Percentiles rank a stretch among this genome's conserved stretches.
Conservation (phyloP, 441 rosid genomes). For the Arabidopsis hybrid region DNA sequence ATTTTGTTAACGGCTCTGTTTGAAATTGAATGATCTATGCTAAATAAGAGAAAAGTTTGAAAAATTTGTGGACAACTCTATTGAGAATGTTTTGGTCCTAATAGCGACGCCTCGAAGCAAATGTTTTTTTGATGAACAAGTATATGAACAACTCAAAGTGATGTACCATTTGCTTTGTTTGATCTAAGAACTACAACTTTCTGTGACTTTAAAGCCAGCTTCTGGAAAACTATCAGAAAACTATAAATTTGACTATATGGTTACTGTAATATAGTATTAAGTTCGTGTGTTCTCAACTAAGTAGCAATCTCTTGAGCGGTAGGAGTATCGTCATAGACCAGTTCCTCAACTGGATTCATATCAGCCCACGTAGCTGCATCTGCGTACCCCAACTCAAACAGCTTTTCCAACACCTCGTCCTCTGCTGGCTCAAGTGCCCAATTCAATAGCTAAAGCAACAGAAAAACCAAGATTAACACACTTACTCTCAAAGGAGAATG, state of each 20-base stretch:
- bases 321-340: slow-evolving; percentile 46
- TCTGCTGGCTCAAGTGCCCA: slow-evolving; percentile 97
- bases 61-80: slow-evolving; percentile 2
- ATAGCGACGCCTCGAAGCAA: neutral
- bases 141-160: neutral
- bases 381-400: slow-evolving; percentile 77
- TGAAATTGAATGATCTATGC: slow-evolving; percentile 4
- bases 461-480: slow-evolving; percentile 22
- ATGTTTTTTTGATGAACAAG: neutral
- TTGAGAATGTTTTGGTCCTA: neutral
- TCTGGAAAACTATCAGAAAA: slow-evolving; percentile 2
- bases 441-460: slow-evolving; percentile 62
- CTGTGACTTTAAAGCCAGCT: neutral
- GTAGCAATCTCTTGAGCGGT: slow-evolving; percentile 25
- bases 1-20: neutral
- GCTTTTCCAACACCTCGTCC: slow-evolving; percentile 71
- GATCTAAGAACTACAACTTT: slow-evolving; percentile 25
- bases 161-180: neutral
- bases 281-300: slow-evolving; percentile 25
- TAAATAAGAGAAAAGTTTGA: neutral
- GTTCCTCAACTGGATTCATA: slow-evolving; percentile 63
- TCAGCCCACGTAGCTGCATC: slow-evolving; percentile 90
- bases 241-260: slow-evolving; percentile 14
- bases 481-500: slow-evolving; percentile 7
- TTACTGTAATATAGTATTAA: slow-evolving; percentile 8